Conservation (phyloP, 805 yeast species). For the Saccharomycopsis schoenii region DNA sequence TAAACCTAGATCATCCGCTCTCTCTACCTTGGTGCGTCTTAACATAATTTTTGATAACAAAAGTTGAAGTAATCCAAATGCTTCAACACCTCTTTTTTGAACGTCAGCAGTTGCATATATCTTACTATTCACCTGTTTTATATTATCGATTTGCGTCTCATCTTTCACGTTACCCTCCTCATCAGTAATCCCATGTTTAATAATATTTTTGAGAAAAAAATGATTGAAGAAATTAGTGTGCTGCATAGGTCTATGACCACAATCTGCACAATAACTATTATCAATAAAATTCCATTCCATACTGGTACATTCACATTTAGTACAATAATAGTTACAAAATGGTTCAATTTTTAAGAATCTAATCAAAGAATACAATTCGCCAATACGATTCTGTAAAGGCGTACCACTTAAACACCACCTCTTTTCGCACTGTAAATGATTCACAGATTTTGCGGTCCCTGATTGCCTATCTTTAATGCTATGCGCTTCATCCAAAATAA, state of each 20-base stretch:
- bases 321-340: slow-evolving; percentile 82
- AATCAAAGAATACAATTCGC: slow-evolving; percentile 89
- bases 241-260: slow-evolving; percentile 90
- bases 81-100: slow-evolving; percentile 41
- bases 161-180: slow-evolving; percentile 28
- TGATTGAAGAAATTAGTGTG: slow-evolving; percentile 95
- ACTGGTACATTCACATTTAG: slow-evolving; percentile 81
- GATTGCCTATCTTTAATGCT: slow-evolving; percentile 92
- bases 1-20: slow-evolving; percentile 94
- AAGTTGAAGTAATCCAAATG: slow-evolving; percentile 68
- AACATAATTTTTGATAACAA: slow-evolving; percentile 76
- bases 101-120: background rate
- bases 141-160: slow-evolving; percentile 4
- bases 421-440: slow-evolving; percentile 56
- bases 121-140: background rate
- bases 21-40: slow-evolving; percentile 87
- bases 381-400: slow-evolving; percentile 91
- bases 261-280: slow-evolving; percentile 71
- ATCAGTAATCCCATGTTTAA: slow-evolving; percentile 70
- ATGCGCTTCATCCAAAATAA: slow-evolving; percentile 93
- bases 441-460: slow-evolving; percentile 90
- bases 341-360: slow-evolving; percentile 80
- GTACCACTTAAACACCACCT: slow-evolving; percentile 95
- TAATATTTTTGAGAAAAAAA: slow-evolving; percentile 89
- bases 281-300: slow-evolving; percentile 79